Evolutionary conservation across 345 rosid species (phyloP).

Genomic region (Nephelium lappaceum): DNA sequence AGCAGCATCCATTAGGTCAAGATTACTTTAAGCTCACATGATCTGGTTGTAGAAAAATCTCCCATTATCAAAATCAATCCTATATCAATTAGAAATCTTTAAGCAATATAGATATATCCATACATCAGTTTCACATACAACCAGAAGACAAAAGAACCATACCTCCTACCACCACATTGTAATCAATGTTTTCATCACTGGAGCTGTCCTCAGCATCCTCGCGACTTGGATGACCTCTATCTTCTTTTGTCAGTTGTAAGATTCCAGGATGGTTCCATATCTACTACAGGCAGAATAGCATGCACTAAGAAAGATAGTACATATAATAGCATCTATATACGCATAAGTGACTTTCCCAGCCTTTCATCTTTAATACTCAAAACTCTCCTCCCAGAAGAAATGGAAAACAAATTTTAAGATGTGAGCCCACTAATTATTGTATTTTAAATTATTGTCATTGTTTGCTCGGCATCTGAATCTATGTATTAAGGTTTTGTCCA

Average conservation of each 20-base stretch:
- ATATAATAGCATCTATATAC: neutral
- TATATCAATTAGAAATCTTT: neutral
- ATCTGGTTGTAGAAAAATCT: neutral
- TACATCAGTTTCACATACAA: neutral
- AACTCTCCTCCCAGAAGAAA: neutral
- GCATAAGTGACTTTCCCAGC: neutral
- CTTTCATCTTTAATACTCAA: neutral
- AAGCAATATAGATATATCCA: neutral
- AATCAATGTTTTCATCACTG: conserved; percentile 91
- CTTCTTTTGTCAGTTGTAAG: conserved; percentile 84
- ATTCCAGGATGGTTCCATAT: conserved; percentile 99
- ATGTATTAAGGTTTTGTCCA: neutral
- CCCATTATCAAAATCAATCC: conserved; percentile 11
- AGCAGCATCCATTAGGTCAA: neutral
- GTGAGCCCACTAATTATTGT: neutral
- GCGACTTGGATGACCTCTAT: conserved; percentile 55
- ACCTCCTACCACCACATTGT: conserved; percentile 78
- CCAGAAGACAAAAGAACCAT: conserved; percentile 24
- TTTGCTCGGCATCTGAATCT: neutral
- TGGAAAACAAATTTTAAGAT: neutral
- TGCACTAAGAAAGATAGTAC: neutral
- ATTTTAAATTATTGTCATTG: neutral
- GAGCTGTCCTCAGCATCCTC: conserved; percentile 93
- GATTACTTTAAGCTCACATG: neutral
- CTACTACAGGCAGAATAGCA: conserved; percentile 44